phyloP scores from a whole-genome alignment of 2,329 filamentous ascomycete species.

The Ophiostoma triangulosporum region DNA sequence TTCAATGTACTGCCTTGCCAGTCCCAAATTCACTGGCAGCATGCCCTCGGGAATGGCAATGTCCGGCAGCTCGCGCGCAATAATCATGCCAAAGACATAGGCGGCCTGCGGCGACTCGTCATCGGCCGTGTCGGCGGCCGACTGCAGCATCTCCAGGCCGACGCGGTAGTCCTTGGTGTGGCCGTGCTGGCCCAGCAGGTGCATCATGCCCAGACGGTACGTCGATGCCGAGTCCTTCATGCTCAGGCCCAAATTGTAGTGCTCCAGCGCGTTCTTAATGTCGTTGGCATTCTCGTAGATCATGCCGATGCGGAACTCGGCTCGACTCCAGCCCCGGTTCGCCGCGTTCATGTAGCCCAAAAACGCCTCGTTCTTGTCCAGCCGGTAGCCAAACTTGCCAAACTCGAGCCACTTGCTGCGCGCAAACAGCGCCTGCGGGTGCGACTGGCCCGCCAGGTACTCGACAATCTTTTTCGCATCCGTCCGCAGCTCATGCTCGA shows the following conservation, averaged over 20 bases:
- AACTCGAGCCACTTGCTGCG: slow-evolving; percentile 96
- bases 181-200: slow-evolving; percentile 82
- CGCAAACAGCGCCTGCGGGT: slow-evolving; percentile 90
- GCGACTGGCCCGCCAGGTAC: slow-evolving; percentile 80
- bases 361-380: slow-evolving; percentile 93
- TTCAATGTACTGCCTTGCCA: slow-evolving; percentile 78
- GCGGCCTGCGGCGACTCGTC: slow-evolving; percentile 95
- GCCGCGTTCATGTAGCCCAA: slow-evolving; percentile 70
- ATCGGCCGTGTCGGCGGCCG: slow-evolving; percentile 75
- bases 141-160: slow-evolving; percentile 70
- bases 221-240: slow-evolving; percentile 76
- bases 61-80: slow-evolving; percentile 82
- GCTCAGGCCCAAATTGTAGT: slow-evolving; percentile 73
- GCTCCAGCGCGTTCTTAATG: slow-evolving; percentile 74
- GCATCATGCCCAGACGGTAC: slow-evolving; percentile 93
- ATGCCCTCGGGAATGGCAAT: slow-evolving; percentile 61
- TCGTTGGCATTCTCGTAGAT: slow-evolving; percentile 94
- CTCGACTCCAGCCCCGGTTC: slow-evolving; percentile 71
- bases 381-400: slow-evolving; percentile 80
- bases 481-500: slow-evolving; percentile 74
- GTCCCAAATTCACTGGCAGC: slow-evolving; percentile 56
- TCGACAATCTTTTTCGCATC: slow-evolving; percentile 87
- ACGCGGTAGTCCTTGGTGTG: slow-evolving; percentile 66
- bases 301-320: slow-evolving; percentile 97
- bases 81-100: slow-evolving; percentile 90